phyloP scores from a whole-genome alignment of 768 basidiomycete genomes.

The Tricholoma saponaceum region DNA sequence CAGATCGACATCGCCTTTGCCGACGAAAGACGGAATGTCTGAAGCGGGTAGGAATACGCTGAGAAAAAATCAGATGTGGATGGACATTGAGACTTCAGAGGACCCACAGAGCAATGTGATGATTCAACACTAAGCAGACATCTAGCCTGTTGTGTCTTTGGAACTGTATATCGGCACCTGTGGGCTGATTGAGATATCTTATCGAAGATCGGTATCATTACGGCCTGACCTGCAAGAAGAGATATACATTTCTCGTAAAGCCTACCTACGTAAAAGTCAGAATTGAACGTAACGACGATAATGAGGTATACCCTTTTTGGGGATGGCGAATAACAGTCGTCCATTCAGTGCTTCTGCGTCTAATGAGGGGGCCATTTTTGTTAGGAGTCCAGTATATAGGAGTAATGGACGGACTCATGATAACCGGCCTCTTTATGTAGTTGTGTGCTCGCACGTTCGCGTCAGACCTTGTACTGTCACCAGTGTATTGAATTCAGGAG shows the following conservation, averaged over 20 bases:
- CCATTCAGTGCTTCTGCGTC: slow-evolving; percentile 81
- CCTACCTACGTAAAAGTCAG: slow-evolving; percentile 28
- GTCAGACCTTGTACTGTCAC: too few relatives aligned
- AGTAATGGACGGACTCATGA: slow-evolving; percentile 12
- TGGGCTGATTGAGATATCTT: slow-evolving; percentile 8
- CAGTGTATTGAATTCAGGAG: too few relatives aligned
- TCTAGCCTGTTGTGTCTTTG: slow-evolving; percentile 84
- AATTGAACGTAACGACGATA: neutral
- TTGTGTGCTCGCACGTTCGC: neutral
- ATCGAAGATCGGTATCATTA: neutral
- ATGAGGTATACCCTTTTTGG: slow-evolving; percentile 78
- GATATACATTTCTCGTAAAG: slow-evolving; percentile 88
- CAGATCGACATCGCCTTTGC: slow-evolving; percentile 93
- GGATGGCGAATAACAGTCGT: slow-evolving; percentile 89
- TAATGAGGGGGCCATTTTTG: slow-evolving; percentile 16
- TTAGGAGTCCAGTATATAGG: neutral
- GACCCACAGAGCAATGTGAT: slow-evolving; percentile 86
- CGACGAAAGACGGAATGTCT: slow-evolving; percentile 98
- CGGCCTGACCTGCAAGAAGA: slow-evolving; percentile 68
- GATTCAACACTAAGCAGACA: slow-evolving; percentile 91
- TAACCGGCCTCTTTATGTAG: neutral
- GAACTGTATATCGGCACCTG: slow-evolving; percentile 96
- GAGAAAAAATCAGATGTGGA: slow-evolving; percentile 6
- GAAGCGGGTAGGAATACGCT: slow-evolving; percentile 96
- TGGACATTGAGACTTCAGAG: neutral